Evolutionary conservation across 2,329 filamentous ascomycete species (phyloP), one percentile per base, ranked within the genome.

Genomic region (Emmonsia crescens): DNA sequence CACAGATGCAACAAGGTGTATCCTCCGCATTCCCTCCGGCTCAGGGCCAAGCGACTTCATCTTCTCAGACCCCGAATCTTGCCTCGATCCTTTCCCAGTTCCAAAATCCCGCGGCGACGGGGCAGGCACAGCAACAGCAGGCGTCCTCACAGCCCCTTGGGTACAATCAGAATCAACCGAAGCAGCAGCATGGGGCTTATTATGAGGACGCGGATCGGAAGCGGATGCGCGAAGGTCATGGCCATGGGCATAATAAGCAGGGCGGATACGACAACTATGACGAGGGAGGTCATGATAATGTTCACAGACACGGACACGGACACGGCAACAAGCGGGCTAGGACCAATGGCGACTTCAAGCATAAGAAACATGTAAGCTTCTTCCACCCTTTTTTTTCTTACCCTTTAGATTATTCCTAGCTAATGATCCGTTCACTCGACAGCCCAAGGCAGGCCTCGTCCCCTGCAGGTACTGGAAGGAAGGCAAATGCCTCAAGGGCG

Each of bases 391-490:
- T 33, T 2, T 8, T 9, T 51, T 3, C 6, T 27, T 48, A 3
- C 27, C 56, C 21, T 42, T 29, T 33, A 38, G 10, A 6, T 19
- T 12, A n/a, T 33, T 9, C 24, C n/a, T 44, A 36, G 40, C 38
- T 57, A 31, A 54, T 36, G 33, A 16, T 3, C 33, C 33, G 21
- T 29, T 59, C 21, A 2, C 49, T 21, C 16, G 52, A 58, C 64
- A 77, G 69, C 75, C 75, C 59, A 78, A 78, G 64, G 74, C 74
- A 62, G 77, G 77, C 58, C 70, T 76, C 24, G 74, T 79, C 42
- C 70, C 77, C 10, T 84, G 82, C 70, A 76, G 77, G 62, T 84
- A 80, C 69, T 84, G 77, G 77, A 73, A 78, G 42, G 76, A 81
- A 63, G 81, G 81, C 14, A 79, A 77, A 66, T 83, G 82, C 68